These are phyloP conservation scores for Taiozyma onychis DNA, from an alignment of 1,139 yeast genomes.

Conservation along the genomic window DNA sequence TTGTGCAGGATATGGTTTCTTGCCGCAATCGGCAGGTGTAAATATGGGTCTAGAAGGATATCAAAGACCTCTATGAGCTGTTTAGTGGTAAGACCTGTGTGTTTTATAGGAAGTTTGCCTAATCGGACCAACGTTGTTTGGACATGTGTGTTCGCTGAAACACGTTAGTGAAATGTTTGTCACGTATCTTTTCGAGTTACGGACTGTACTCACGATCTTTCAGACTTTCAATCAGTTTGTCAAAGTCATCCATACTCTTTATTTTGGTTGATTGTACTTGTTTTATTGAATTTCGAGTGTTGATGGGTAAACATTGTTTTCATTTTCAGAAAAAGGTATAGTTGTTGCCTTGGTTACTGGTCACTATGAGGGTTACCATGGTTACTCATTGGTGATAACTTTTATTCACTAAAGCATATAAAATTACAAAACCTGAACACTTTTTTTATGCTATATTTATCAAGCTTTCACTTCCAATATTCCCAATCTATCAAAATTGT, in stretches of 20 bases:
- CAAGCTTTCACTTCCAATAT: conserved; percentile 24
- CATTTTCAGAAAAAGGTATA: too few species aligned
- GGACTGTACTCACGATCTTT: neutral
- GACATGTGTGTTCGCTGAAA: neutral
- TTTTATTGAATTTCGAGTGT: too few species aligned
- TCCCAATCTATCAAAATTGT: conserved; percentile 60
- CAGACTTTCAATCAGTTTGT: neutral
- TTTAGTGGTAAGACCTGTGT: conserved; percentile 6
- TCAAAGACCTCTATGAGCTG: conserved; percentile 8
- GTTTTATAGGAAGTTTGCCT: conserved; percentile 4
- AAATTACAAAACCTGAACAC: neutral
- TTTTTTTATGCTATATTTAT: neutral
- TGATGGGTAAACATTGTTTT: too few species aligned
- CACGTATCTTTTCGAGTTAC: neutral
- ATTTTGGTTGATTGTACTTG: too few species aligned
- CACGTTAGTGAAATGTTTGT: neutral
- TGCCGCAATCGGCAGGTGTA: neutral
- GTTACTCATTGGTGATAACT: too few species aligned
- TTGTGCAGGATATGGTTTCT: conserved; percentile 24
- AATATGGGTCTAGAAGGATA: conserved; percentile 5
- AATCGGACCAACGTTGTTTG: conserved; percentile 5
- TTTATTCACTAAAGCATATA: neutral
- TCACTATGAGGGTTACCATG: too few species aligned
- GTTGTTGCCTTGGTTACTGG: too few species aligned
- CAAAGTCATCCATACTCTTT: neutral